Conservation (phyloP, 2,329 filamentous ascomycete genomes). For the Aspergillus flavus region DNA sequence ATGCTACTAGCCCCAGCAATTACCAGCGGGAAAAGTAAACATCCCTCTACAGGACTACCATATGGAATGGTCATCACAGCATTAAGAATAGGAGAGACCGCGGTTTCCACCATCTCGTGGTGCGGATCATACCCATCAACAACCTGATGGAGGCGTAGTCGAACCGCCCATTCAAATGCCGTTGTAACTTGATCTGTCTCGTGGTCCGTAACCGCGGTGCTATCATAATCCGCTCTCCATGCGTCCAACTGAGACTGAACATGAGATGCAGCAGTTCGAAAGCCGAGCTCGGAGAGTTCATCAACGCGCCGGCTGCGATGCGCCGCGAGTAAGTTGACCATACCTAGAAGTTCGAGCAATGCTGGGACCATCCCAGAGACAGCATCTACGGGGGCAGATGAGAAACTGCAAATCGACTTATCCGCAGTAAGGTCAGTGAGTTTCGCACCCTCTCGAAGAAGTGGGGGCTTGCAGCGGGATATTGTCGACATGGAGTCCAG, state of each 20-base stretch:
- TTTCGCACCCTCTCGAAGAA: slow-evolving; percentile 22
- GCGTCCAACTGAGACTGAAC: slow-evolving; percentile 42
- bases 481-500: slow-evolving; percentile 35
- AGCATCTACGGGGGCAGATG: slow-evolving; percentile 10
- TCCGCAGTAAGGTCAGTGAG: slow-evolving; percentile 21
- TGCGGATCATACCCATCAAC: slow-evolving; percentile 45
- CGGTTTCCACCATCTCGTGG: slow-evolving; percentile 37
- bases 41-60: slow-evolving; percentile 45
- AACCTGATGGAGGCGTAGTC: slow-evolving; percentile 47
- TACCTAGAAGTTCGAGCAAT: slow-evolving; percentile 30
- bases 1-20: slow-evolving; percentile 46
- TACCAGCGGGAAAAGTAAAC: slow-evolving; percentile 46
- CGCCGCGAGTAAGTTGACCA: slow-evolving; percentile 32
- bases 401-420: not conserved
- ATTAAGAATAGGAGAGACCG: slow-evolving; percentile 40
- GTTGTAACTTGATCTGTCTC: slow-evolving; percentile 40
- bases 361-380: slow-evolving; percentile 25
- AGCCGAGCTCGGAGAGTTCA: slow-evolving; percentile 32
- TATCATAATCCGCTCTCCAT: slow-evolving; percentile 38
- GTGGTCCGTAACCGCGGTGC: slow-evolving; percentile 11
- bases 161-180: slow-evolving; percentile 47
- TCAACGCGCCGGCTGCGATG: slow-evolving; percentile 31
- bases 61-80: slow-evolving; percentile 45
- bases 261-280: slow-evolving; percentile 34
- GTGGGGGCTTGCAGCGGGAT: slow-evolving; percentile 31